Percentiles rank a stretch among this genome's conserved stretches.
These are phyloP conservation scores for Cavenderia fasciculata DNA, from an alignment of 78 protist genomes.

Conservation along the genomic window DNA sequence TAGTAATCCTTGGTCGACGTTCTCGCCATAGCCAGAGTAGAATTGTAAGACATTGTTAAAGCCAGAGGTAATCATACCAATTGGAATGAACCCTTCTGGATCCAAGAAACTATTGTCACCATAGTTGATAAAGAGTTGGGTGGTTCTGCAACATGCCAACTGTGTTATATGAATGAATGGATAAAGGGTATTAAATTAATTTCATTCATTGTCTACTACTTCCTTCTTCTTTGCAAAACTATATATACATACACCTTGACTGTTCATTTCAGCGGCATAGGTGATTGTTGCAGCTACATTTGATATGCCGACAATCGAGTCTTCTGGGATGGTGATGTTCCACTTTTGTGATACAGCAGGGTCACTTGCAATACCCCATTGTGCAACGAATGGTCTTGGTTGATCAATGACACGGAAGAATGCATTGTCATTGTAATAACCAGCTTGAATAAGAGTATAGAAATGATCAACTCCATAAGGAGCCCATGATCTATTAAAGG, in stretches of 20 bases:
- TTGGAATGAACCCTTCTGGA: constrained; percentile 20
- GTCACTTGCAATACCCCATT: constrained; percentile 75
- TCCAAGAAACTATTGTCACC: constrained; percentile 80
- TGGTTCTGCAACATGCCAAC: constrained; percentile 71
- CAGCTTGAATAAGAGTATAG: constrained; percentile 1
- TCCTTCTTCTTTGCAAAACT: no score
- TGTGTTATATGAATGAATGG: no score
- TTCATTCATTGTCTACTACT: no score
- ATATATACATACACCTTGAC: no score
- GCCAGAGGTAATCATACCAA: constrained; percentile 45
- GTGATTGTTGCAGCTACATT: constrained; percentile 57
- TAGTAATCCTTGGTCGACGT: constrained; percentile 69
- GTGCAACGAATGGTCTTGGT: constrained; percentile 75
- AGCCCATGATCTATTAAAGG: background rate
- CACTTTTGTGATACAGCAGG: constrained; percentile 58
- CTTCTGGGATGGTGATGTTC: constrained; percentile 69
- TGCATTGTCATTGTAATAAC: constrained; percentile 55
- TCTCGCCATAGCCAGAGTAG: constrained; percentile 64
- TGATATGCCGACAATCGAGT: constrained; percentile 21
- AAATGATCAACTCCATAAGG: constrained; percentile 12
- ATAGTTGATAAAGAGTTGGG: constrained; percentile 86
- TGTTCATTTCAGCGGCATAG: constrained; percentile 71
- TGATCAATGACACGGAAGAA: constrained; percentile 85
- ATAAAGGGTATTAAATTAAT: no score
- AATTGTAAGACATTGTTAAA: constrained; percentile 12